A percentile compares a stretch with the other conserved stretches of the same genome.
These are phyloP conservation scores for Paraglomus brasilianum DNA, from an alignment of 192 early-diverging fungal species.

Conservation along the genomic window DNA sequence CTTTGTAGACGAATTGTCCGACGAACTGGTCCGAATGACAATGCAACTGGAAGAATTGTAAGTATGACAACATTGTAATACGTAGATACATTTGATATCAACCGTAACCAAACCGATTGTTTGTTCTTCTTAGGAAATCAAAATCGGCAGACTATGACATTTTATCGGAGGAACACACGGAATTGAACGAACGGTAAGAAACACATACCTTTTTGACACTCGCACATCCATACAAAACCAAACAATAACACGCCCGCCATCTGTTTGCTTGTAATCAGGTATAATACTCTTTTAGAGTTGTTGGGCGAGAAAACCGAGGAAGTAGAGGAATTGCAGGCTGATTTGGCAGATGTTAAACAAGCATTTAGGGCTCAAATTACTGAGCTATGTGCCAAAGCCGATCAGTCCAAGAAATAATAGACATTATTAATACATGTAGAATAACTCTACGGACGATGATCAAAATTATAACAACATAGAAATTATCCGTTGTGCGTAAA, in stretches of 20 bases:
- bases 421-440: not conserved
- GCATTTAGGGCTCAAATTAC: slow-evolving; percentile 67
- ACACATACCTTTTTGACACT: not conserved
- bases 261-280: slow-evolving; percentile 35
- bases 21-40: slow-evolving; percentile 70
- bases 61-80: slow-evolving; percentile 16
- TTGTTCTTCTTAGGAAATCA: not conserved
- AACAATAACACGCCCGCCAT: not conserved
- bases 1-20: slow-evolving; percentile 62
- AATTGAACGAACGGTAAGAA: slow-evolving; percentile 56
- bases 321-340: slow-evolving; percentile 76
- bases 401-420: slow-evolving; percentile 25
- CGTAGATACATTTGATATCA: too few relatives aligned
- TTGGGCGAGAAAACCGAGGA: slow-evolving; percentile 88
- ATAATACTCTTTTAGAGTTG: slow-evolving; percentile 76
- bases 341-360: slow-evolving; percentile 78
- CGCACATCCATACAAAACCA: not conserved
- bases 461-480: not conserved
- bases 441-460: not conserved
- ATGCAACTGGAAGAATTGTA: slow-evolving; percentile 64
- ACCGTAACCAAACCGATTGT: too few relatives aligned
- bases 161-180: slow-evolving; percentile 24
- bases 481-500: not conserved
- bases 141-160: not conserved
- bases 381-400: slow-evolving; percentile 52